These are phyloP conservation scores for Kuraishia hungarica DNA, from an alignment of 805 yeast species.

Conservation along the genomic window DNA sequence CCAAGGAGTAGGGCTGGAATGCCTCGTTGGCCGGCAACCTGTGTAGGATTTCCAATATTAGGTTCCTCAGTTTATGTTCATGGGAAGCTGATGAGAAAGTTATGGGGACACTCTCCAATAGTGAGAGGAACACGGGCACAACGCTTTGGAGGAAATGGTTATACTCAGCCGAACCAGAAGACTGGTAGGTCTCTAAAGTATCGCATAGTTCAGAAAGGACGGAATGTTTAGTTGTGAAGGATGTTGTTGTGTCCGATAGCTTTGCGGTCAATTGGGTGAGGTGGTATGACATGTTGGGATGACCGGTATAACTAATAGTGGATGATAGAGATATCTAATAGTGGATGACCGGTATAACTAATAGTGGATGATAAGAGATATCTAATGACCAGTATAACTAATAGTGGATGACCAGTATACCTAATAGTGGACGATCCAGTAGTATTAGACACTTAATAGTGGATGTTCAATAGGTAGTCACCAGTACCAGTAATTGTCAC, in stretches of 20 bases:
- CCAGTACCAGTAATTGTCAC: no score
- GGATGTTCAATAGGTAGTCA: no score
- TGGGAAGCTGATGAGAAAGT: conserved; percentile 56
- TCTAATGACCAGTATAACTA: no score
- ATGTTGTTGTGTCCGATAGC: conserved; percentile 45
- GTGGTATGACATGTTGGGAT: conserved; percentile 37
- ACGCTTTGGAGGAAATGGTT: conserved; percentile 62
- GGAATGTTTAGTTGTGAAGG: conserved; percentile 54
- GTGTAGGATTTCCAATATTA: conserved; percentile 70
- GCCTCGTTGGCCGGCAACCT: conserved; percentile 78
- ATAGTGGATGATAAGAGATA: no score
- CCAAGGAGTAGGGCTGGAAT: conserved; percentile 60
- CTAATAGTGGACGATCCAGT: no score
- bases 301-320: no score
- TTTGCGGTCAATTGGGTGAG: conserved; percentile 62
- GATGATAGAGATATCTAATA: no score
- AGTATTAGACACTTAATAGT: no score
- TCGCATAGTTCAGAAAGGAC: conserved; percentile 79
- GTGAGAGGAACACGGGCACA: conserved; percentile 59
- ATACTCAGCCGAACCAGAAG: conserved; percentile 62
- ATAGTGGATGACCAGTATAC: no score
- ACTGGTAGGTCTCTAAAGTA: conserved; percentile 71
- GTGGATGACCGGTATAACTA: no score
- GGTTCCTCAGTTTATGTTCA: conserved; percentile 72
- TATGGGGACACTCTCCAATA: conserved; percentile 63